Conservation (phyloP, 495 filamentous ascomycete species). For the Pyrenula aspistea region DNA sequence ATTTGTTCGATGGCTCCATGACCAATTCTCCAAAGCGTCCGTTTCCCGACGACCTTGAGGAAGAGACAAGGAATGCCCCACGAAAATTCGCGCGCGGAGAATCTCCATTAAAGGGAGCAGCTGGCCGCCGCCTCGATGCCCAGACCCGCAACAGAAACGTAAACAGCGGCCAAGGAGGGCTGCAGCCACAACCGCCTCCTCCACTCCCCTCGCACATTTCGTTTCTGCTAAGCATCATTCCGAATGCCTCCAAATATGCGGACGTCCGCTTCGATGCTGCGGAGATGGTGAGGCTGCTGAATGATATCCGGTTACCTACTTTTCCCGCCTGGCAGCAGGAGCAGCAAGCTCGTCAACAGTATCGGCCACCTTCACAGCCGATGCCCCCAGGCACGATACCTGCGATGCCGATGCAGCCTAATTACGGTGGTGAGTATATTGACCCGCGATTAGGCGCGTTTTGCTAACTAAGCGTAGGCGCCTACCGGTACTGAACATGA, state of each 20-base stretch:
- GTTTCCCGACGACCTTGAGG: slow-evolving; percentile 61
- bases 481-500: not conserved
- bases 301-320: slow-evolving; percentile 49
- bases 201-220: slow-evolving; percentile 68
- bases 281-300: slow-evolving; percentile 62
- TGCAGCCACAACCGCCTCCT: slow-evolving; percentile 21
- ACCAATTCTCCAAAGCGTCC: slow-evolving; percentile 69
- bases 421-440: not conserved
- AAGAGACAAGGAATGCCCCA: slow-evolving; percentile 48
- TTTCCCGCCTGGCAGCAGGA: slow-evolving; percentile 28
- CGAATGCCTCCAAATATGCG: slow-evolving; percentile 60
- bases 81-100: slow-evolving; percentile 73
- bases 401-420: slow-evolving; percentile 7
- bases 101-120: slow-evolving; percentile 77
- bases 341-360: slow-evolving; percentile 15
- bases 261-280: slow-evolving; percentile 53
- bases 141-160: slow-evolving; percentile 40
- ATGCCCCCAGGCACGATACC: slow-evolving; percentile 16
- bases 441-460: not conserved
- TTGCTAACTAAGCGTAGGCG: not conserved
- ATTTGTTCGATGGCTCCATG: slow-evolving; percentile 32
- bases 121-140: slow-evolving; percentile 71
- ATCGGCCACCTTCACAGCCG: slow-evolving; percentile 26
- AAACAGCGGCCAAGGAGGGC: slow-evolving; percentile 17
- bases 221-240: slow-evolving; percentile 73